Base-by-base conservation (phyloP, 179 eudicot genomes). In the Spergularia azorica region DNA sequence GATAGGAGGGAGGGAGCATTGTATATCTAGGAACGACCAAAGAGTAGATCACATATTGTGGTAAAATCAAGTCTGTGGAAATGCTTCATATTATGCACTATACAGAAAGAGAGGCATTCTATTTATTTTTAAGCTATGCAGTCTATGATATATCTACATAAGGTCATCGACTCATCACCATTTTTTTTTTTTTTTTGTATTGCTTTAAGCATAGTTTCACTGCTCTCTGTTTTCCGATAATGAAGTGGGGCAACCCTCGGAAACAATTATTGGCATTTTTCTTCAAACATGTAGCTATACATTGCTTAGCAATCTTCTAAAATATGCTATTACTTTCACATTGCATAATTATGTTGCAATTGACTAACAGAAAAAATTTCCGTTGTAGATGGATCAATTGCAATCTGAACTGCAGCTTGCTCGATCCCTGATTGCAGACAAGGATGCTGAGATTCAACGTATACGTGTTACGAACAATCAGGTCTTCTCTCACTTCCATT, bases 341-440 rank as follows among this genome's bases (percentile, higher is more conserved):
- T 38, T 43, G 60, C 59, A 52, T 21, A 17, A 58, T 58, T 43
- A 67, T 21, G 58, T 73, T 72, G 67, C 55, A 54, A 56, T 38
- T 55, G 63, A 63, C 75, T 79, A 66, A 79, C 63, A 6, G 41
- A 52, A 41, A 52, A 70, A 20, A 18, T 39, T 16, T 51, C 18
- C 36, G 8, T 66, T 88, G 79, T 82, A 93, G 99, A 93, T 93
- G 99, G 92, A 93, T 83, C 99, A 95, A 79, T 81, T 90, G 79
- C 98, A 93, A 79, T 89, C 97, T 83, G 99, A 95, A 81, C 84
- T 95, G 52, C 86, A 87, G 79, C 99, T 90, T 84, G 98, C 99
- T 73, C 97, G 97, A 75, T 91, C 97, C 74, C 67, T 95, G 64
- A 91, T 95, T 83, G 93, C 97, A 26, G 99, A 91, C 80, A 91